Conservation (phyloP, 1,139 yeast genomes). For the Debaryomyces fabryi region DNA sequence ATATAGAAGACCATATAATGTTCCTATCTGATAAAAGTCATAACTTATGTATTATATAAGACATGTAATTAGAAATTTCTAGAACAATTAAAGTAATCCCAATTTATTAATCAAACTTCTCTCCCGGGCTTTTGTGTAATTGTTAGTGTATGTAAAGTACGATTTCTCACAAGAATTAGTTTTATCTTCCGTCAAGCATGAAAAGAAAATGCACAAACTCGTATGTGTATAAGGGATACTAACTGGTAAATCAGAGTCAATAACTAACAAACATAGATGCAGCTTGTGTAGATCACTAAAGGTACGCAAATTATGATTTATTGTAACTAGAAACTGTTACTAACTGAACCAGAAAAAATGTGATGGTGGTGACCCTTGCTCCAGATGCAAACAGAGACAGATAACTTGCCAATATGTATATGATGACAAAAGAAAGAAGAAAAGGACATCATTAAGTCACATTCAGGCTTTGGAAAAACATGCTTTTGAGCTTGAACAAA, state of each 20-base stretch:
- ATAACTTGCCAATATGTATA: slow-evolving; percentile 12
- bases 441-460: slow-evolving; percentile 10
- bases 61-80: background rate
- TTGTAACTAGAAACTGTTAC: background rate
- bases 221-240: background rate
- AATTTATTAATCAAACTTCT: too few species aligned
- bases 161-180: background rate
- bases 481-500: slow-evolving; percentile 8
- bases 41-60: background rate
- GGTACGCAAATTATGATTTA: background rate
- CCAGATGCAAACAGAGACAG: slow-evolving; percentile 7
- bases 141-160: too few species aligned
- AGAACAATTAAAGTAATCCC: too few species aligned
- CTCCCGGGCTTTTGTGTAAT: background rate
- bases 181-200: background rate
- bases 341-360: slow-evolving; percentile 10
- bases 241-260: background rate
- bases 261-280: slow-evolving; percentile 2
- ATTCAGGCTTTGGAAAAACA: slow-evolving; percentile 13
- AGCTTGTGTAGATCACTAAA: slow-evolving; percentile 3
- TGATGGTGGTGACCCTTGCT: slow-evolving; percentile 14
- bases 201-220: slow-evolving; percentile 5
- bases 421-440: slow-evolving; percentile 12
- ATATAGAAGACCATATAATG: background rate
- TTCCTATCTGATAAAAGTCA: background rate